Evolutionary conservation across 805 yeast species (phyloP), one percentile per base, ranked within the genome.

Genomic region (Teunomyces stri): DNA sequence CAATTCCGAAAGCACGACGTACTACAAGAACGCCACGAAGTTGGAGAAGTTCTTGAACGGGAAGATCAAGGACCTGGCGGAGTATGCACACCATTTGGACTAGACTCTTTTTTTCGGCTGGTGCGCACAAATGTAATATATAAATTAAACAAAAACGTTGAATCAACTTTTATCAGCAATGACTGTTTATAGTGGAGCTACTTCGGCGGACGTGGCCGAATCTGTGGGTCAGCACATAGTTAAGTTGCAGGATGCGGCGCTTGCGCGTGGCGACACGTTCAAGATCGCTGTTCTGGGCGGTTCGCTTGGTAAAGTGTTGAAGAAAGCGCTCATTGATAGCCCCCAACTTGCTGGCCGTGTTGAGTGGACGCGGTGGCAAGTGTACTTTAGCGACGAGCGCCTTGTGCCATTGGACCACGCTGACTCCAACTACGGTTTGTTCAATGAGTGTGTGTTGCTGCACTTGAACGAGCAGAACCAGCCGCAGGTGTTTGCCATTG

Each of bases 1-100:
- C 70, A 94, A 94, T 63, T 89, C 92, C 50, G 98, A 94, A 59
- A 83, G 87, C 31, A 94, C 99, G 3, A 91, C 99, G 0, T 94
- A 94, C 66, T 94, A 78, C 74, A 94, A 94, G 66, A 90, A 92
- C 68, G 99, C 99, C 16, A 89, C 84, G 54, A 89, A 92, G 64
- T 76, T 94, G 59, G 99, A 94, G 68, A 92, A 90, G 69, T 91
- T 90, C 58, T 80, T 94, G 70, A 81, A 82, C 59, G 69, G 78
- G 27, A 90, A 92, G 65, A 76, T 94, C 45, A 86, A 85, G 62
- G 99, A 94, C 59, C 81, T 86, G 50, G 96, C 97, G 2, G 99
- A 94, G 60, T 94, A 90, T 65, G 79, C 96, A 9, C 92, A 87
- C 55, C 75, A 82, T 55, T 81, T 87, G 21, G 96, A 88, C 28